phyloP scores from a whole-genome alignment of 176 grass and related monocot species.

The Guadua angustifolia region DNA sequence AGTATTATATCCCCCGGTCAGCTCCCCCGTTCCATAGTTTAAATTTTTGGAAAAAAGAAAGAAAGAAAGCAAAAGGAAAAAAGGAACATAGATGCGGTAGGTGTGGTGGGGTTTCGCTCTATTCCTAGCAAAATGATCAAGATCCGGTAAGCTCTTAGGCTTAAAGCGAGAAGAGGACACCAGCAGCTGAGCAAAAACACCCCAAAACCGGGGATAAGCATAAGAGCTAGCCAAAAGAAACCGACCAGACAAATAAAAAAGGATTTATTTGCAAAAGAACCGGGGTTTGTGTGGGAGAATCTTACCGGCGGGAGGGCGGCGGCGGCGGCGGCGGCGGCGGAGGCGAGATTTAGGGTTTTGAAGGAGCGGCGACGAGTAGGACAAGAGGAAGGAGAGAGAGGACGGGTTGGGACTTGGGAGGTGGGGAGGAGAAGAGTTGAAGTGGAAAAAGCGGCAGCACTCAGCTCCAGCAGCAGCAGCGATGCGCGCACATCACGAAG shows the following conservation, averaged over 20 bases:
- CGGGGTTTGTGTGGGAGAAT: background rate
- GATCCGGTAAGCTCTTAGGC: slow-evolving; percentile 46
- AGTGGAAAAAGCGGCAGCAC: slow-evolving; percentile 30
- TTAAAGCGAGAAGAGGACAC: background rate
- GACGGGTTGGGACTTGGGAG: background rate
- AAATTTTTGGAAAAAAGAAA: background rate
- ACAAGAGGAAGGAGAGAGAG: background rate
- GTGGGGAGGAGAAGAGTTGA: slow-evolving; percentile 25
- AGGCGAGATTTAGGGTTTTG: slow-evolving; percentile 29
- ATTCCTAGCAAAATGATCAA: slow-evolving; percentile 27
- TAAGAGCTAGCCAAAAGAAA: background rate
- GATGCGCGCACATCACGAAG: slow-evolving; percentile 50
- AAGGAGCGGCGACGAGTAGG: slow-evolving; percentile 11
- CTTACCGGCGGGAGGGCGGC: slow-evolving; percentile 39
- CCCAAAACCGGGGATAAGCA: slow-evolving; percentile 19
- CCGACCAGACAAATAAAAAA: background rate
- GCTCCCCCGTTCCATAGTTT: background rate
- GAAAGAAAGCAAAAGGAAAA: background rate
- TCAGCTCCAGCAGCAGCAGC: slow-evolving; percentile 34
- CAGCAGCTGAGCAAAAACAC: background rate
- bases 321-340: background rate
- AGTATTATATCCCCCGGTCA: background rate
- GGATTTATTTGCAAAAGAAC: background rate
- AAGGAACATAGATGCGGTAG: slow-evolving; percentile 53
- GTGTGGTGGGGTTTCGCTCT: slow-evolving; percentile 29